phyloP scores from a whole-genome alignment of 768 basidiomycete species.

The Naematelia aurantialba region DNA sequence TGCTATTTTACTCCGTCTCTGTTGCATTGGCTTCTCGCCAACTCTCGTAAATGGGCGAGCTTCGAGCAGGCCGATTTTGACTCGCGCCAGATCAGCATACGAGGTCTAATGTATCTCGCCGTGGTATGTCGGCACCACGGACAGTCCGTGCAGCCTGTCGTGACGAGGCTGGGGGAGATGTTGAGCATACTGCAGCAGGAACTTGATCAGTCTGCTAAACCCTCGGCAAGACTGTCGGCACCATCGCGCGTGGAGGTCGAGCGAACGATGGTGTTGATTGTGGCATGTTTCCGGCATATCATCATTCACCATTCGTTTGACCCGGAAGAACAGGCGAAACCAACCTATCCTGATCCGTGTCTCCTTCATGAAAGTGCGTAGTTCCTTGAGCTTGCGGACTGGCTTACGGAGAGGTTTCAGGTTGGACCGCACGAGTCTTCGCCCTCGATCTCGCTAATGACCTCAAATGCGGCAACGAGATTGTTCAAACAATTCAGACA shows the following conservation, averaged over 20 bases:
- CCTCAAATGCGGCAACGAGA: slow-evolving; percentile 57
- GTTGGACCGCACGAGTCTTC: slow-evolving; percentile 60
- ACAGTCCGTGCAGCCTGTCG: slow-evolving; percentile 57
- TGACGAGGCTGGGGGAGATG: slow-evolving; percentile 66
- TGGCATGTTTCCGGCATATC: slow-evolving; percentile 60
- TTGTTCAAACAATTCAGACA: slow-evolving; percentile 60
- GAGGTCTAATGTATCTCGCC: slow-evolving; percentile 68
- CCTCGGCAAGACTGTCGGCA: slow-evolving; percentile 13
- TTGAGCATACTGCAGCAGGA: slow-evolving; percentile 59
- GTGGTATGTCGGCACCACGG: slow-evolving; percentile 60
- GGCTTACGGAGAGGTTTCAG: slow-evolving; percentile 49
- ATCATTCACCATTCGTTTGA: slow-evolving; percentile 53
- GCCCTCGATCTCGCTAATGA: slow-evolving; percentile 54
- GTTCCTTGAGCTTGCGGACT: not conserved
- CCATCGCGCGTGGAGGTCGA: slow-evolving; percentile 40
- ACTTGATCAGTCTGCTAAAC: slow-evolving; percentile 17
- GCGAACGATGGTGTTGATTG: slow-evolving; percentile 57
- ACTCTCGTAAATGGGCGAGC: slow-evolving; percentile 63
- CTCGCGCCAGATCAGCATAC: slow-evolving; percentile 68
- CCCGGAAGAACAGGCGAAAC: slow-evolving; percentile 19
- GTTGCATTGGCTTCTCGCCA: slow-evolving; percentile 58
- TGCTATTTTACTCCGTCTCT: slow-evolving; percentile 63
- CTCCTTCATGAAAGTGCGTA: slow-evolving; percentile 60
- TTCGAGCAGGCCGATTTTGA: slow-evolving; percentile 65
- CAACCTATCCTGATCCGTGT: slow-evolving; percentile 62